Evolutionary conservation across 2,329 filamentous ascomycete species (phyloP).

Genomic region (Scortechinia acanthostroma): DNA sequence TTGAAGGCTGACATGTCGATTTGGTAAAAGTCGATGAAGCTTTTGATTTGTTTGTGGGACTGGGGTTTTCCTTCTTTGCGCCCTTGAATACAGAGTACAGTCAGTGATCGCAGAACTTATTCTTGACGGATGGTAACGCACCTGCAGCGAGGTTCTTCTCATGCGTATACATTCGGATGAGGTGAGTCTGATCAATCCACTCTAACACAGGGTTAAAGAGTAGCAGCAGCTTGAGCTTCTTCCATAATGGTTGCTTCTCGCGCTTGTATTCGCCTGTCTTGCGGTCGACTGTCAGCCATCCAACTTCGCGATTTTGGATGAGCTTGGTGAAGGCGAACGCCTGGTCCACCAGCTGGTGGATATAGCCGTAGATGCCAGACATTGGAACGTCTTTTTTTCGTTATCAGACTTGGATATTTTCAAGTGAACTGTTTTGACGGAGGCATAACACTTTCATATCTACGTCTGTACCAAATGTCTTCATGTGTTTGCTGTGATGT

Average conservation of each 20-base stretch:
- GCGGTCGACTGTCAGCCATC: slow-evolving; percentile 18
- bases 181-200: slow-evolving; percentile 26
- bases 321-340: slow-evolving; percentile 5
- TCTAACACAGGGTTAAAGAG: slow-evolving; percentile 29
- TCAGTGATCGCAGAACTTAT: slow-evolving; percentile 3
- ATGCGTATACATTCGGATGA: slow-evolving; percentile 24
- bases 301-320: slow-evolving; percentile 17
- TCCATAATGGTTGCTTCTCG: slow-evolving; percentile 26
- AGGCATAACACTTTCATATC: no score
- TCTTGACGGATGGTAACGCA: slow-evolving; percentile 6
- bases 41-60: slow-evolving; percentile 22
- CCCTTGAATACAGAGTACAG: no score
- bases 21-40: slow-evolving; percentile 23
- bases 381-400: no score
- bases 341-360: slow-evolving; percentile 3
- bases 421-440: no score
- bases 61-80: slow-evolving; percentile 15
- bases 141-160: slow-evolving; percentile 19
- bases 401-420: no score
- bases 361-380: not conserved
- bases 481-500: no score
- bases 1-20: slow-evolving; percentile 27
- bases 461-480: no score
- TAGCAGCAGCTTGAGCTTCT: slow-evolving; percentile 28
- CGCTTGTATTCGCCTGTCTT: slow-evolving; percentile 22